Evolutionary conservation across 2,329 filamentous ascomycete genomes (phyloP).

Genomic region (Venturia carpophila): DNA sequence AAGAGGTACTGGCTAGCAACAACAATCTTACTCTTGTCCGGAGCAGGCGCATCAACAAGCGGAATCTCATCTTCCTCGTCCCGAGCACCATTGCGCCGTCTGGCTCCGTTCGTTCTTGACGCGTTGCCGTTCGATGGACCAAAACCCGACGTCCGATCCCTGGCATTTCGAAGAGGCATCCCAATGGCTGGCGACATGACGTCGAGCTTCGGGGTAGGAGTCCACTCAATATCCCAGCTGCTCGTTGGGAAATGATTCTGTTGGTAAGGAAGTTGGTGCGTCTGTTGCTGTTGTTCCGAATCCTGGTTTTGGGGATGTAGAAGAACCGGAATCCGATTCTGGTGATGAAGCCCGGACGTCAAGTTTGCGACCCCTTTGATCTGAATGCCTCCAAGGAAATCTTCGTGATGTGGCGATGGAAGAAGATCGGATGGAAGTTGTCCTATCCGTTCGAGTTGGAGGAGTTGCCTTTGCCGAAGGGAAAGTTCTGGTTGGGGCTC

Average conservation of each 20-base stretch:
- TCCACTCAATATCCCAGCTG: slow-evolving; percentile 8
- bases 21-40: slow-evolving; percentile 18
- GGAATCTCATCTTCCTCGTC: slow-evolving; percentile 5
- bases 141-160: slow-evolving; percentile 2
- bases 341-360: background rate
- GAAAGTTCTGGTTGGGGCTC: background rate
- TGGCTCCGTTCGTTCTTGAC: slow-evolving; percentile 1
- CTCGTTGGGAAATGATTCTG: background rate
- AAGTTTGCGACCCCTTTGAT: slow-evolving; percentile 1
- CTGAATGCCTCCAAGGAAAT: background rate
- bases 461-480: background rate
- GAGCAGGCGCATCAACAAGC: slow-evolving; percentile 16
- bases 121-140: background rate
- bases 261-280: slow-evolving; percentile 4
- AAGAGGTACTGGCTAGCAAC: slow-evolving; percentile 16
- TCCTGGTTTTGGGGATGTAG: background rate
- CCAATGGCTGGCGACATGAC: background rate
- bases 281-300: background rate
- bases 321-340: background rate
- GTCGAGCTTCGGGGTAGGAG: background rate
- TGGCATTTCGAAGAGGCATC: background rate
- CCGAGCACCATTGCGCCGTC: background rate
- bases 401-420: slow-evolving; percentile 9
- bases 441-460: background rate
- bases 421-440: slow-evolving; percentile 4